A percentile compares a stretch with the other conserved stretches of the same genome.
Conservation (phyloP, 148 eudicot genomes). For the Salicornia ramosissima region DNA sequence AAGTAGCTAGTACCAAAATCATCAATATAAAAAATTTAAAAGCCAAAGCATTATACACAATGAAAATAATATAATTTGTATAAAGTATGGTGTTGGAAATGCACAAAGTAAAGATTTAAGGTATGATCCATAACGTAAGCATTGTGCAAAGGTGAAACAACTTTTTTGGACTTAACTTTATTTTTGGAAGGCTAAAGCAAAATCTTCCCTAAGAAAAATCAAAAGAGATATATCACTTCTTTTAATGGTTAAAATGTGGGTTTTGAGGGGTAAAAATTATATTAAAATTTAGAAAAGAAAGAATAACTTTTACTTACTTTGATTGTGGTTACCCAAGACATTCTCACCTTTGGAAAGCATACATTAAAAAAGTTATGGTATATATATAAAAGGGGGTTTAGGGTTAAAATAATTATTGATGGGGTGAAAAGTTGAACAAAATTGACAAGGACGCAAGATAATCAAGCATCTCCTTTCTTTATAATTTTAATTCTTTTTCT, state of each 20-base stretch:
- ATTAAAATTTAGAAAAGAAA: not conserved
- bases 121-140: conserved; percentile 46
- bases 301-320: conserved; percentile 28
- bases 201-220: conserved; percentile 35
- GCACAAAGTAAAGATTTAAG: conserved; percentile 21
- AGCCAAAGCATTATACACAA: conserved; percentile 7
- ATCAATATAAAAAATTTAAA: conserved; percentile 5
- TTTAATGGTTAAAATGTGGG: conserved; percentile 42
- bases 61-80: not conserved
- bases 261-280: conserved; percentile 18
- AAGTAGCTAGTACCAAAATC: conserved; percentile 1
- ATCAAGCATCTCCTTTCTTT: conserved; percentile 18
- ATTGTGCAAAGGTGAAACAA: conserved; percentile 50
- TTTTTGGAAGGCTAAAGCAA: conserved; percentile 29
- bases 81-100: conserved; percentile 19
- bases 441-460: conserved; percentile 23
- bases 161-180: conserved; percentile 31
- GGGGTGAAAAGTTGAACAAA: conserved; percentile 21
- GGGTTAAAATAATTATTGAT: conserved; percentile 14
- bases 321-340: conserved; percentile 21
- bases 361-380: conserved; percentile 19
- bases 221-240: conserved; percentile 50
- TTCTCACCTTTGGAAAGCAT: conserved; percentile 26
- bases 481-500: too few relatives aligned
- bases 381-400: conserved; percentile 12